These are phyloP conservation scores for Chaetothyriales sp. DNA, from an alignment of 2,329 filamentous ascomycete genomes.

Conservation along the genomic window DNA sequence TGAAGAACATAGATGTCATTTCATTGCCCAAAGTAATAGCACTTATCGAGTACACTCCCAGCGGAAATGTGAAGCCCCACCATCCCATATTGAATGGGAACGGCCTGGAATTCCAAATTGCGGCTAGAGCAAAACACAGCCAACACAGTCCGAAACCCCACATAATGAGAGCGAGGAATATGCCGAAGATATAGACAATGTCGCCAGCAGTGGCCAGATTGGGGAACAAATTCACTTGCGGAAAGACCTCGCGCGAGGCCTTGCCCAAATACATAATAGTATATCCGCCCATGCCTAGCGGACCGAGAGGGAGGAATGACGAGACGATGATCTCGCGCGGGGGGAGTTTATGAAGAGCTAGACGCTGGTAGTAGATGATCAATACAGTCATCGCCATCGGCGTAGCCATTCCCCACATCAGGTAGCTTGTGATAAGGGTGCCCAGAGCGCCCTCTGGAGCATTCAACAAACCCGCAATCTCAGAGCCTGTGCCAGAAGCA, in stretches of 20 bases:
- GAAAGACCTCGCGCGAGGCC: slow-evolving; percentile 28
- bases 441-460: no score
- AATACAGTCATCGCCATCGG: slow-evolving; percentile 51
- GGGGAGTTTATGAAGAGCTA: slow-evolving; percentile 53
- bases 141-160: slow-evolving; percentile 29
- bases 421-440: no score
- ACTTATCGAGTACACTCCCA: slow-evolving; percentile 41
- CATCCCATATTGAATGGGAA: slow-evolving; percentile 51
- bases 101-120: slow-evolving; percentile 21
- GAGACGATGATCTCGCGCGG: slow-evolving; percentile 54
- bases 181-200: slow-evolving; percentile 19
- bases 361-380: slow-evolving; percentile 55
- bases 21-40: slow-evolving; percentile 32
- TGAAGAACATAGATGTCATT: slow-evolving; percentile 42
- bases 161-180: slow-evolving; percentile 23
- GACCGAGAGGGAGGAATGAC: slow-evolving; percentile 53
- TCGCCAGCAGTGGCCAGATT: slow-evolving; percentile 18
- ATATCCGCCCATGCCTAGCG: slow-evolving; percentile 53
- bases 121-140: slow-evolving; percentile 27
- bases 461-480: slow-evolving; percentile 41
- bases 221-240: slow-evolving; percentile 18
- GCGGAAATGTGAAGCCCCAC: slow-evolving; percentile 48
- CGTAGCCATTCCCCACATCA: slow-evolving; percentile 51
- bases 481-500: slow-evolving; percentile 48
- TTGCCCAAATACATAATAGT: slow-evolving; percentile 39